phyloP scores from a whole-genome alignment of 176 grass and related monocot species.

The Typha latifolia region DNA sequence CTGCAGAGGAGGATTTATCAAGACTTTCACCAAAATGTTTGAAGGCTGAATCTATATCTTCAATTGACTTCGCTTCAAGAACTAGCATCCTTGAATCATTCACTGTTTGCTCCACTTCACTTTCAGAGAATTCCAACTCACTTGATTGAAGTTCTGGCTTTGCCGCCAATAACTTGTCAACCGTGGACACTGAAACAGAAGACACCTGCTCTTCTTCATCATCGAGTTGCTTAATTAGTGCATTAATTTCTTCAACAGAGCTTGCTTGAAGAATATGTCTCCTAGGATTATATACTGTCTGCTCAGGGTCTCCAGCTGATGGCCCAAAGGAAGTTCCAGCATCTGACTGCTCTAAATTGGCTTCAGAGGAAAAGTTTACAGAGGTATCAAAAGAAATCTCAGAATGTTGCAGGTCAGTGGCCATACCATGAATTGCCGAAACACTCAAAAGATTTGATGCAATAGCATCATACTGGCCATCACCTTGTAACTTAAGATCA shows the following conservation, averaged over 20 bases:
- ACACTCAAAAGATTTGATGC: conserved; percentile 11
- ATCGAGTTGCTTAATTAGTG: conserved; percentile 26
- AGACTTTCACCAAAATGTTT: conserved; percentile 18
- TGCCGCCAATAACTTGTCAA: conserved; percentile 5
- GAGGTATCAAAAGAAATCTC: conserved; percentile 13
- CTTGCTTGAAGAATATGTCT: conserved; percentile 44
- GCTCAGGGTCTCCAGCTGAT: conserved; percentile 50
- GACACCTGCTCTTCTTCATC: conserved; percentile 16
- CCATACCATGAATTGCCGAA: background rate
- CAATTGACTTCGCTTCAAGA: conserved; percentile 16
- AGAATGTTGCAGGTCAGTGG: background rate
- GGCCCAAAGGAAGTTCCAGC: conserved; percentile 18
- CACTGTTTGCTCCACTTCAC: conserved; percentile 1
- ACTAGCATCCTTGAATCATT: conserved; percentile 1
- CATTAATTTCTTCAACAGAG: conserved; percentile 32
- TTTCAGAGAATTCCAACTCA: conserved; percentile 5
- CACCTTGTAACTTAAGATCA: conserved; percentile 14
- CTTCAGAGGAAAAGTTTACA: conserved; percentile 13
- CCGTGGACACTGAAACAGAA: conserved; percentile 30
- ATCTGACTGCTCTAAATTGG: conserved; percentile 9
- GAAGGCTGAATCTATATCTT: conserved; percentile 25
- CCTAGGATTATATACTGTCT: conserved; percentile 80
- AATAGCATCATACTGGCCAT: conserved; percentile 22
- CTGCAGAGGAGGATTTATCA: conserved; percentile 12
- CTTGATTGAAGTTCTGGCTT: conserved; percentile 15